phyloP scores from a whole-genome alignment of 768 basidiomycete species.

The Russula sp. region DNA sequence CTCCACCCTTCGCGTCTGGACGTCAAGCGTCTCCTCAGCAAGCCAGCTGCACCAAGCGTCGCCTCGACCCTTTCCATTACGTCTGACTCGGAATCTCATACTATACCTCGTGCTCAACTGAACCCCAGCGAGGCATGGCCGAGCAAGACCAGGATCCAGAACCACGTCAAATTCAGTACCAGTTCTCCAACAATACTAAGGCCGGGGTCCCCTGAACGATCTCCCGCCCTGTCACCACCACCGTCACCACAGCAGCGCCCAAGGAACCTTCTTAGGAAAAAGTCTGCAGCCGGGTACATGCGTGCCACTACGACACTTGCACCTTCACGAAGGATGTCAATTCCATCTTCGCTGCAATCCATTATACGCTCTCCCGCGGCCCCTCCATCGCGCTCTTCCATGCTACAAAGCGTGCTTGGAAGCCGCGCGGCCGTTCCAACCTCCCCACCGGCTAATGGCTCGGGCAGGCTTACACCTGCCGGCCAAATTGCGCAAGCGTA shows the following conservation, averaged over 20 bases:
- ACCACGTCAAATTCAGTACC: background rate
- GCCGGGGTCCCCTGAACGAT: conserved; percentile 3
- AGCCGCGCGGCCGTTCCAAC: background rate
- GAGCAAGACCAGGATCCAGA: conserved; percentile 6
- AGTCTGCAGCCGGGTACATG: background rate
- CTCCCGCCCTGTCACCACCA: background rate
- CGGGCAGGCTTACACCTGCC: conserved; percentile 23
- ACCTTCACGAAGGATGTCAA: background rate
- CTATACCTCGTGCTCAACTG: background rate
- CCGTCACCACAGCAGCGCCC: conserved; percentile 5
- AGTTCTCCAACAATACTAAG: background rate
- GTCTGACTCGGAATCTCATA: conserved; percentile 22
- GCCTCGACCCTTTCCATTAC: conserved; percentile 21
- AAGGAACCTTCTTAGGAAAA: conserved; percentile 12
- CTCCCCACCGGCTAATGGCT: background rate
- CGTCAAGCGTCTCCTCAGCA: conserved; percentile 24
- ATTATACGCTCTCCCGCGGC: background rate
- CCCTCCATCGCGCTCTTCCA: conserved; percentile 1
- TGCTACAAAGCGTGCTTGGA: conserved; percentile 12
- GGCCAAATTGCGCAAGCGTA: conserved; percentile 23
- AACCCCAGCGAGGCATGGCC: conserved; percentile 9
- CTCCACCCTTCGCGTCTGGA: conserved; percentile 20
- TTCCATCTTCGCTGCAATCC: conserved; percentile 1
- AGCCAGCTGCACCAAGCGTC: conserved; percentile 22
- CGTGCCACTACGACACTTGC: background rate